These are phyloP conservation scores for Hypocrella siamensis DNA, from an alignment of 2,329 filamentous ascomycete species.

Conservation along the genomic window DNA sequence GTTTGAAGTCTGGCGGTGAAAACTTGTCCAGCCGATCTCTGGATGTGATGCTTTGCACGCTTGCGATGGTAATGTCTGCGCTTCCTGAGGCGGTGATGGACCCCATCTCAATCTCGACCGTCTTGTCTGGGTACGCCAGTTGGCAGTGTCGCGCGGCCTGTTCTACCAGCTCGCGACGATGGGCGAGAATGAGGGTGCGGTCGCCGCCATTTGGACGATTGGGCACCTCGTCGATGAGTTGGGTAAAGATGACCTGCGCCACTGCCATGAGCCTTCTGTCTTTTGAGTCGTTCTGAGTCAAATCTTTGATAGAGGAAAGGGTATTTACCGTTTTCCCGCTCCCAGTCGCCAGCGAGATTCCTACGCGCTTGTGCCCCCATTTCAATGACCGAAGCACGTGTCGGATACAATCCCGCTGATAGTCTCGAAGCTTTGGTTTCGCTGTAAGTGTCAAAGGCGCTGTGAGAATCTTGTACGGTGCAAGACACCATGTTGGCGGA, in stretches of 20 bases:
- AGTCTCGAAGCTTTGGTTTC: slow-evolving; percentile 53
- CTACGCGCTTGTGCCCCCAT: slow-evolving; percentile 61
- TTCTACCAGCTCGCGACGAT: slow-evolving; percentile 84
- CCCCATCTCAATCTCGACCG: slow-evolving; percentile 86
- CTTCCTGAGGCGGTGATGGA: slow-evolving; percentile 56
- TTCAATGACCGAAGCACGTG: slow-evolving; percentile 56
- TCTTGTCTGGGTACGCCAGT: slow-evolving; percentile 63
- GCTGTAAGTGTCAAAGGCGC: slow-evolving; percentile 7
- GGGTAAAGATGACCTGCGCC: slow-evolving; percentile 77
- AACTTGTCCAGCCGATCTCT: slow-evolving; percentile 68
- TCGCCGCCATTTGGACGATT: slow-evolving; percentile 33
- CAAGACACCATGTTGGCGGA: slow-evolving; percentile 3
- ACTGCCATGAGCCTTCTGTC: neutral
- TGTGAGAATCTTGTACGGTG: slow-evolving; percentile 9
- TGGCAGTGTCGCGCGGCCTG: slow-evolving; percentile 80
- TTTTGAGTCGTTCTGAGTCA: neutral
- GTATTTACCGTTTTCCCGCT: slow-evolving; percentile 64
- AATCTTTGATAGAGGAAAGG: neutral
- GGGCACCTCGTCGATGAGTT: slow-evolving; percentile 67
- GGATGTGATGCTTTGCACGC: slow-evolving; percentile 70
- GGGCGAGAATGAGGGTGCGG: slow-evolving; percentile 80
- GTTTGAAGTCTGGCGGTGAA: slow-evolving; percentile 64
- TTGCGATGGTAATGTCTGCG: slow-evolving; percentile 89
- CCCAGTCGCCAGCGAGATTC: slow-evolving; percentile 75
- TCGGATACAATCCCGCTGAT: slow-evolving; percentile 85